Conservation (phyloP, 2,329 filamentous ascomycete genomes). For the Aureobasidium namibiae region DNA sequence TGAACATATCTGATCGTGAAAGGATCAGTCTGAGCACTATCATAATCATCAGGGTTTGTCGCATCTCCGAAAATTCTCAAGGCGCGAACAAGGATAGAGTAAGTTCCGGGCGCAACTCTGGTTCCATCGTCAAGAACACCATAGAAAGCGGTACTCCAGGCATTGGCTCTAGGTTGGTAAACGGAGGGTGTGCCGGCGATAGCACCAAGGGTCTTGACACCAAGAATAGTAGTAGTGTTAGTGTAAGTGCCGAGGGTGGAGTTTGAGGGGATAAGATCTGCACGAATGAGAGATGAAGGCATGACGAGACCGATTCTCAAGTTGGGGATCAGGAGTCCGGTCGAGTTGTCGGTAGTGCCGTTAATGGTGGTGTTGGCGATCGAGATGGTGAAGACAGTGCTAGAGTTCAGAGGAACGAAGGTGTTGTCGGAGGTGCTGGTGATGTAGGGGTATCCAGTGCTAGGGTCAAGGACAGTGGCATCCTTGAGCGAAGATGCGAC, state of each 20-base stretch:
- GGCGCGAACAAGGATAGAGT: slow-evolving; percentile 23
- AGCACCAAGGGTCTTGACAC: slow-evolving; percentile 13
- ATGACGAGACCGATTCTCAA: slow-evolving; percentile 15
- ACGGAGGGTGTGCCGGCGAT: slow-evolving; percentile 16
- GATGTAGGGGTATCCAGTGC: slow-evolving; percentile 20
- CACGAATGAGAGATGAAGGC: slow-evolving; percentile 14
- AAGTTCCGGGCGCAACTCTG: slow-evolving; percentile 22
- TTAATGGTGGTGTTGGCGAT: slow-evolving; percentile 15
- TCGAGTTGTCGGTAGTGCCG: slow-evolving; percentile 17
- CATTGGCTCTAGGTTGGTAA: slow-evolving; percentile 18
- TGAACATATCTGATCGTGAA: slow-evolving; percentile 18
- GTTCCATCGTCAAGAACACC: slow-evolving; percentile 23
- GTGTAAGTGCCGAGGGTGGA: not conserved
- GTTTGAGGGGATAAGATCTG: slow-evolving; percentile 13
- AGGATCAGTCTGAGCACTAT: slow-evolving; percentile 19
- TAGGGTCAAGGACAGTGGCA: slow-evolving; percentile 20
- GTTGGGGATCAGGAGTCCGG: slow-evolving; percentile 20
- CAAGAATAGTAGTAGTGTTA: slow-evolving; percentile 12
- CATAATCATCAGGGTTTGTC: slow-evolving; percentile 20
- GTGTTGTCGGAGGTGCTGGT: slow-evolving; percentile 12
- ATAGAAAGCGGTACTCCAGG: slow-evolving; percentile 15
- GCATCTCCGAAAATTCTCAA: slow-evolving; percentile 24
- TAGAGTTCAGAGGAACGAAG: slow-evolving; percentile 13
- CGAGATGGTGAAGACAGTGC: slow-evolving; percentile 20
- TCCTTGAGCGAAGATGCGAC: slow-evolving; percentile 20